A percentile compares a stretch with the other conserved stretches of the same genome.
Conservation (phyloP, 169 alveolate species). For the Eimeria brunetti region DNA sequence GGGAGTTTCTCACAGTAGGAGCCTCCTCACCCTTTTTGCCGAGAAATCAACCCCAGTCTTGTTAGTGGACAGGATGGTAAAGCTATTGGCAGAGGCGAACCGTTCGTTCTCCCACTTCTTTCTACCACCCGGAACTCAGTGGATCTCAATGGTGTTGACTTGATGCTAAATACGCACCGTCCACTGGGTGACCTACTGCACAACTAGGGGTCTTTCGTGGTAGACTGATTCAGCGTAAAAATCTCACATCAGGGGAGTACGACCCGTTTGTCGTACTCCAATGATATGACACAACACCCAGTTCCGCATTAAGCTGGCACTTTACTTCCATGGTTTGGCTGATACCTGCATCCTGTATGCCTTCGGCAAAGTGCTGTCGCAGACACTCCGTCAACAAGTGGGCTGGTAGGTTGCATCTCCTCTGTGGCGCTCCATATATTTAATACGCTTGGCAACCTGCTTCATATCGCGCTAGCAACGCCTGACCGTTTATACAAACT, state of each 20-base stretch:
- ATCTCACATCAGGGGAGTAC: background rate
- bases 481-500: background rate
- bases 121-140: background rate
- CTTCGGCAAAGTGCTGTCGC: background rate
- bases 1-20: too few relatives aligned
- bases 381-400: background rate
- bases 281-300: too few relatives aligned
- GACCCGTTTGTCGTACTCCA: too few relatives aligned
- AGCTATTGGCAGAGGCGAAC: too few relatives aligned
- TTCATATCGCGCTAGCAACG: background rate
- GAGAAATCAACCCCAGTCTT: too few relatives aligned
- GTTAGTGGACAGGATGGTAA: too few relatives aligned
- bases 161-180: background rate
- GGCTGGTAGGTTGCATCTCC: background rate
- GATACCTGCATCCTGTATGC: too few relatives aligned
- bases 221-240: background rate
- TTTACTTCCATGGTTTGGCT: background rate
- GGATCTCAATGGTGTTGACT: too few relatives aligned
- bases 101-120: background rate
- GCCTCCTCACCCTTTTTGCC: too few relatives aligned
- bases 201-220: background rate
- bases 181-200: background rate
- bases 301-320: background rate
- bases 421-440: background rate
- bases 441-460: background rate